phyloP scores from a whole-genome alignment of 345 rosid species.

The Odontarrhena argentea region DNA sequence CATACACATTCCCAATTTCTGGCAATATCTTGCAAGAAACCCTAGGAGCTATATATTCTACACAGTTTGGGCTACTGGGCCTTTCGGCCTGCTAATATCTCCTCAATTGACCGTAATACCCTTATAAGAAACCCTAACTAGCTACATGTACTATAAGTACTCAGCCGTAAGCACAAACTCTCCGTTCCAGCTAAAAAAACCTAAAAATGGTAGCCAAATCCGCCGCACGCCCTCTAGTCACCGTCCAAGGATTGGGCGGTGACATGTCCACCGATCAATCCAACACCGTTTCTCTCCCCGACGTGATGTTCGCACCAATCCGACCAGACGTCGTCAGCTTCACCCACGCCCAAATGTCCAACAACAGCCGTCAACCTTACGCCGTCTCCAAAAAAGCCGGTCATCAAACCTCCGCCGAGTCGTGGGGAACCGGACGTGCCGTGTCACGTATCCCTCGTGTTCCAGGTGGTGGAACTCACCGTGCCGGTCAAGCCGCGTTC shows the following conservation, averaged over 20 bases:
- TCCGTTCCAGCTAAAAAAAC: constrained; percentile 27
- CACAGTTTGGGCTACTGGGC: background rate
- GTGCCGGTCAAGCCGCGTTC: constrained; percentile 97
- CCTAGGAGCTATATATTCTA: too few relatives aligned
- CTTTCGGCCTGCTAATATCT: background rate
- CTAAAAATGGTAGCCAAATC: constrained; percentile 44
- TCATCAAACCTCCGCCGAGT: constrained; percentile 96
- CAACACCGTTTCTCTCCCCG: constrained; percentile 60
- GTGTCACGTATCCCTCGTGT: constrained; percentile 98
- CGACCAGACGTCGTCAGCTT: constrained; percentile 77
- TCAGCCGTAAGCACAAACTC: background rate
- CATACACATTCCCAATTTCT: too few relatives aligned
- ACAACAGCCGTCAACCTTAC: constrained; percentile 86
- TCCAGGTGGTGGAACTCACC: constrained; percentile 97
- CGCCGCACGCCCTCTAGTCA: constrained; percentile 70
- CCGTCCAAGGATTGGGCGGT: constrained; percentile 68
- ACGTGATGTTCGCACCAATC: constrained; percentile 73
- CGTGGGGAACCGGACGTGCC: constrained; percentile 97
- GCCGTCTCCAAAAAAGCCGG: constrained; percentile 87
- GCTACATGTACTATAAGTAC: background rate
- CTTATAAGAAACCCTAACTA: constrained; percentile 20
- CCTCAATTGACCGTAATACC: background rate
- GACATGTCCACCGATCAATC: constrained; percentile 76
- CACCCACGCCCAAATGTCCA: constrained; percentile 73
- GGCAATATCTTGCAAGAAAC: too few relatives aligned